Conservation (phyloP, 768 basidiomycete species). For the Kwoniella sp. region DNA sequence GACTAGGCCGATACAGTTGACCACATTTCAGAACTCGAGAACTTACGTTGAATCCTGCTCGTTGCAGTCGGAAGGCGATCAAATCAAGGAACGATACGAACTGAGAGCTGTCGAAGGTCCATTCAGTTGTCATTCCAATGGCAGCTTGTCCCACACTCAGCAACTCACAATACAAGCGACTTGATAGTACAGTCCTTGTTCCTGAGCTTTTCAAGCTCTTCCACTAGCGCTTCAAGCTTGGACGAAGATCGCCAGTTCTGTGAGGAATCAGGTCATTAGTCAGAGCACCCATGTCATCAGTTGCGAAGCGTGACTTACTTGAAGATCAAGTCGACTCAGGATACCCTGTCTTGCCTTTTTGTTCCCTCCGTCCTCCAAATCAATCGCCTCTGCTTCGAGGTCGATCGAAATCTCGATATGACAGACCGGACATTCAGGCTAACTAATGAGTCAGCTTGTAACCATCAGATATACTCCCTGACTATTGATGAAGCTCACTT, state of each 20-base stretch:
- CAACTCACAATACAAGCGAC: conserved; percentile 76
- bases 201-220: conserved; percentile 84
- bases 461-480: too few species aligned
- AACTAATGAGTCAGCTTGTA: neutral
- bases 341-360: conserved; percentile 78
- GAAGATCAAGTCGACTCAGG: conserved; percentile 81
- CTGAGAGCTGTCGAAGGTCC: conserved; percentile 40
- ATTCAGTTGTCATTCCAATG: neutral
- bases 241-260: conserved; percentile 87
- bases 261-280: neutral
- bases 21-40: neutral
- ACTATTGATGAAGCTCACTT: conserved; percentile 61
- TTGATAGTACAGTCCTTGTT: conserved; percentile 86
- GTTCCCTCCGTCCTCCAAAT: conserved; percentile 67
- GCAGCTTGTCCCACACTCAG: neutral
- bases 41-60: conserved; percentile 82
- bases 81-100: conserved; percentile 64
- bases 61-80: conserved; percentile 87
- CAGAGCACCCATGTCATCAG: conserved; percentile 2
- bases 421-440: conserved; percentile 95
- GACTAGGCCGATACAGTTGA: too few species aligned
- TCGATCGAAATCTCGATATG: conserved; percentile 91
- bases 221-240: conserved; percentile 93
- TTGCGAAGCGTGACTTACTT: conserved; percentile 54
- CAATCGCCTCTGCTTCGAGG: conserved; percentile 88